Evolutionary conservation across 2,329 filamentous ascomycete genomes (phyloP), one percentile per base, ranked within the genome.

Genomic region (Myriosclerotinia duriaeana): DNA sequence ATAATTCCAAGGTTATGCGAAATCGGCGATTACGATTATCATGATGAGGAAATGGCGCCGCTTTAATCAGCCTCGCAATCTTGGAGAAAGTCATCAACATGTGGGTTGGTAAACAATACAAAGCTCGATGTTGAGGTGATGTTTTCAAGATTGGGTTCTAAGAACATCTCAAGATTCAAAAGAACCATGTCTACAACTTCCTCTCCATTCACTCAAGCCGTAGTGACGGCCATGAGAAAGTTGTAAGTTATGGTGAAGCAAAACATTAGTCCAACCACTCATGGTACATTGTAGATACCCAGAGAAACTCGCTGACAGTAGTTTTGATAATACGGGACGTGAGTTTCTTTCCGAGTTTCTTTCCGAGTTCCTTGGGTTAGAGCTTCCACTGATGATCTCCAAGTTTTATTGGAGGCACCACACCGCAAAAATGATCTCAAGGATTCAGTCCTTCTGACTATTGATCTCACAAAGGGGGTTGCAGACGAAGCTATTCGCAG

Each of bases 311-410:
- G 95, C 95, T 12, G 95, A 98, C 76, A 89, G 89, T 72, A 88
- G 90, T 71, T 99, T 93, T 85, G 95, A 99, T 77, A 99, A 99
- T 76, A 97, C 96, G n/a, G 95, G 95, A 65, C 78, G 85, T 86
- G 76, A 61, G 74, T 68, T 36, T 46, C 46, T 42, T 30, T 54
- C 2, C n/a, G 76, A 61, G 74, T 68, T 36, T 46, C 46, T 42
- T 30, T 54, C 2, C n/a, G 9, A 53, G 12, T 38, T 15, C 20
- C 17, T 38, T 34, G 15, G 12, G 40, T 42, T 22, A 12, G 34
- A 52, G 7, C 22, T 50, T 22, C 60, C 54, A 58, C 67, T 71
- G 66, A 72, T 48, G 15, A 40, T 60, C 70, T 68, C 68, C 59
- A 71, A 90, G 83, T 91, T 60, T 83, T 92, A 12, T 82, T 91